phyloP scores from a whole-genome alignment of 2,329 filamentous ascomycete genomes.

The Coniochaeta sp. region DNA sequence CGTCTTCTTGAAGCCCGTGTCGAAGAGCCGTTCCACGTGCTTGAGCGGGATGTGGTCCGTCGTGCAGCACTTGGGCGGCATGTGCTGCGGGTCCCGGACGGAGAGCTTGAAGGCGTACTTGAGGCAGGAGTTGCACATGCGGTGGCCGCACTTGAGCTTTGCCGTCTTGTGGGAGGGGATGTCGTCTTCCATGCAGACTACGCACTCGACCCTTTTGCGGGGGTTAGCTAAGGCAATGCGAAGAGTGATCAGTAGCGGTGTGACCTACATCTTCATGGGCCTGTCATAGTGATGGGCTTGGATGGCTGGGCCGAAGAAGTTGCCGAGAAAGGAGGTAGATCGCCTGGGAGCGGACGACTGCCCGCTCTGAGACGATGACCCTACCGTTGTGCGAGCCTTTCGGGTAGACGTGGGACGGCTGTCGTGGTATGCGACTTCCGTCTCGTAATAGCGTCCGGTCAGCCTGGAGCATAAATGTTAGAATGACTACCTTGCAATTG shows the following conservation, averaged over 20 bases:
- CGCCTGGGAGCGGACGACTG: conserved; percentile 28
- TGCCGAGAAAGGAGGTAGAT: conserved; percentile 28
- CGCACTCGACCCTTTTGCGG: conserved; percentile 62
- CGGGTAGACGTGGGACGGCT: conserved; percentile 21
- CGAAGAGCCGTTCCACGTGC: conserved; percentile 70
- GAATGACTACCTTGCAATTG: not conserved
- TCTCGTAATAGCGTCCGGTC: conserved; percentile 18
- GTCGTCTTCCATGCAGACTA: conserved; percentile 62
- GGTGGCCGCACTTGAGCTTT: conserved; percentile 70
- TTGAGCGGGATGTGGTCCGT: conserved; percentile 65
- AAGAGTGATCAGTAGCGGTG: no score
- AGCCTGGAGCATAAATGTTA: conserved; percentile 14
- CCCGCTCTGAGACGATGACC: conserved; percentile 28
- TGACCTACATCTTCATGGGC: conserved; percentile 16
- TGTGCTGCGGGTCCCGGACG: conserved; percentile 67
- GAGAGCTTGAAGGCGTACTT: conserved; percentile 69
- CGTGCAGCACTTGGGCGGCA: conserved; percentile 80
- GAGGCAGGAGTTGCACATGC: conserved; percentile 74
- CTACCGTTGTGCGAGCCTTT: conserved; percentile 25
- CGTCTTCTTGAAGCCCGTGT: conserved; percentile 63
- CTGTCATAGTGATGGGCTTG: conserved; percentile 14
- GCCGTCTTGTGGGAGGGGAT: conserved; percentile 56
- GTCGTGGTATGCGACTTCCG: conserved; percentile 22
- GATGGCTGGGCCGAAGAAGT: conserved; percentile 20
- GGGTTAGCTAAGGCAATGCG: not conserved